Conservation (phyloP, 371 early-diverging fungal species). For the Dichotomocladium elegans region DNA sequence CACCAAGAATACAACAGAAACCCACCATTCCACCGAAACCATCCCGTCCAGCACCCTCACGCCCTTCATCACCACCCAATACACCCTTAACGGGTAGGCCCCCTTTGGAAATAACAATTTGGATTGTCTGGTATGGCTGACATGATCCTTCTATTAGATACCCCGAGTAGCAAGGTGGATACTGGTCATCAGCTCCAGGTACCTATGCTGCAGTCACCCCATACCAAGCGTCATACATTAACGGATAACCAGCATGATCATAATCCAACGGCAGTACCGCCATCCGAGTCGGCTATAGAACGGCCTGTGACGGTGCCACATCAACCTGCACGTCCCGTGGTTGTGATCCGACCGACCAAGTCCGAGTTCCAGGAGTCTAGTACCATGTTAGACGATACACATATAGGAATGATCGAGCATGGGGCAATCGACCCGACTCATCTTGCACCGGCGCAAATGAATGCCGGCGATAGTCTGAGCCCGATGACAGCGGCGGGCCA, state of each 20-base stretch:
- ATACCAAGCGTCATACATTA: neutral
- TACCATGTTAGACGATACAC: slow-evolving; percentile 9
- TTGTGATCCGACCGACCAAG: neutral
- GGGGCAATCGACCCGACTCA: slow-evolving; percentile 43
- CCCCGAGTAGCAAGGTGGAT: too few relatives aligned
- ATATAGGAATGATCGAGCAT: slow-evolving; percentile 15
- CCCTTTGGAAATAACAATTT: neutral
- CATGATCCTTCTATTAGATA: slow-evolving; percentile 1
- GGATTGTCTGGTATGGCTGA: neutral
- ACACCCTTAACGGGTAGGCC: neutral
- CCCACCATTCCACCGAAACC: slow-evolving; percentile 16
- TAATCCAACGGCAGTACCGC: neutral
- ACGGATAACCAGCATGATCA: neutral
- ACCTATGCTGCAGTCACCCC: neutral
- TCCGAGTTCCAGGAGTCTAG: neutral
- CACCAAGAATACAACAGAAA: slow-evolving; percentile 15
- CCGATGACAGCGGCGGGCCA: slow-evolving; percentile 29
- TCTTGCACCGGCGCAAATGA: slow-evolving; percentile 47
- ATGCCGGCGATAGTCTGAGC: slow-evolving; percentile 39
- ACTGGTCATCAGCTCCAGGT: too few relatives aligned
- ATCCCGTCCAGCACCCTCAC: neutral
- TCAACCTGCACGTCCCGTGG: slow-evolving; percentile 1
- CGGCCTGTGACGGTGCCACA: neutral
- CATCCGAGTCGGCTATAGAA: neutral
- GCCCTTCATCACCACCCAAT: slow-evolving; percentile 8